Evolutionary conservation across 805 yeast genomes (phyloP), one percentile per base, ranked within the genome.

Genomic region (Pichia occidentalis): DNA sequence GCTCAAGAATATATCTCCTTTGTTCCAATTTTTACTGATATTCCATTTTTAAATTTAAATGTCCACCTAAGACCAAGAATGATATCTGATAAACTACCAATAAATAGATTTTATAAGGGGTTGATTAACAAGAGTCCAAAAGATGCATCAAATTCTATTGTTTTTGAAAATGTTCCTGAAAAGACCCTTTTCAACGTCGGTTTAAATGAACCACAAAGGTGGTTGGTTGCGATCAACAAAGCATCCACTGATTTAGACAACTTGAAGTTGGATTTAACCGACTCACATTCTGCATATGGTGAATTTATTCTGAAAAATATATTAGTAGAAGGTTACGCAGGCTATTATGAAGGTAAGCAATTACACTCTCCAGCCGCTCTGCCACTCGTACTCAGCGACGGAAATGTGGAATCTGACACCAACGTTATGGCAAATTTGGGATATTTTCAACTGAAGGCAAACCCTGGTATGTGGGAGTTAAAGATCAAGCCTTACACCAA

Each of bases 381-480:
- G 12, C 63, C 68, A 4, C 50, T 85, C 3, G 65, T 67, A 16
- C 52, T 78, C 1, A 47, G 46, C 32, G 20, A 34, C 13, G 34
- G 40, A 17, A 44, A 9, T 10, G 32, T 52, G 20, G 39, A 37
- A 12, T 62, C 70, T 1, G 85, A 78, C 46, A 80, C 95, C 0
- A 64, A 61, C 26, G 77, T 87, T 1, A 83, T 90, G 92, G 71
- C 79, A 1, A 80, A 83, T 27, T 65, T 80, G 45, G 97, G 97
- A 0, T 90, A 90, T 57, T 73, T 82, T 37, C 97, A 88, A 58
- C 63, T 92, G 32, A 74, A 73, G 45, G 77, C 82, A 0, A 67
- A 65, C 35, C 92, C 94, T 1, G 95, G 95, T 0, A 32, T 67
- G 4, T 84, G 85, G 80, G 55, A 61, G 2, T 54, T 85, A n/a